Evolutionary conservation across 352 stramenopile species (phyloP), one percentile per base, ranked within the genome.

Genomic region (Elongisporangium senticosum): DNA sequence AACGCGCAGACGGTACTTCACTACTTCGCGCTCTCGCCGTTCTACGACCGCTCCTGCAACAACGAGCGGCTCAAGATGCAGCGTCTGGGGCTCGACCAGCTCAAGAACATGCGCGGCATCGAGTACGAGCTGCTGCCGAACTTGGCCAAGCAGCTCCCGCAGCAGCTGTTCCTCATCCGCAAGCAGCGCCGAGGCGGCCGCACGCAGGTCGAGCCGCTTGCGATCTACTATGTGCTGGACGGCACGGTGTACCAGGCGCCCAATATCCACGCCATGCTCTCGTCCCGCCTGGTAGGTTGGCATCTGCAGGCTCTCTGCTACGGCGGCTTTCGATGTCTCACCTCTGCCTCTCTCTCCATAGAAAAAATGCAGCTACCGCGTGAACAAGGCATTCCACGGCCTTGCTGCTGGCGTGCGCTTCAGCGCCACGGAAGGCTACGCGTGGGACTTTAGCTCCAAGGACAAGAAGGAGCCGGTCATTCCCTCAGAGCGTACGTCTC

Each of bases 31-130:
- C 71, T 92, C 48, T 94, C 83, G 19, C 86, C 83, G 19, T 96
- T 93, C 62, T 96, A 96, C 75, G 86, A 95, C 64, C 86, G 82
- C 22, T 90, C 73, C 57, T 96, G 84, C 61, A 95, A 95, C 77
- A 96, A 96, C 60, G 87, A 95, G 74, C 82, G 86, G 7, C 74
- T 96, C 53, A 93, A 93, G 73, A 95, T 95, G 87, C 87, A 96
- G 75, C 83, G 86, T 1, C 73, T 93, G 10, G 83, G 79, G 4
- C 69, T 93, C 22, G 87, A 96, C 58, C 81, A 95, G 71, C 77
- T 96, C 62, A 89, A 90, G 58, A 92, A 87, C 61, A 85, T 96
- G 74, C 80, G 79, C 49, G 87, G 87, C 59, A 71, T 96, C 76
- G 84, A 96, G 73, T 96, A 95, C 74, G 81, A 93, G 56, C 69